Evolutionary conservation across 306 rosid species (phyloP).

Genomic region (Luffa acutangula): DNA sequence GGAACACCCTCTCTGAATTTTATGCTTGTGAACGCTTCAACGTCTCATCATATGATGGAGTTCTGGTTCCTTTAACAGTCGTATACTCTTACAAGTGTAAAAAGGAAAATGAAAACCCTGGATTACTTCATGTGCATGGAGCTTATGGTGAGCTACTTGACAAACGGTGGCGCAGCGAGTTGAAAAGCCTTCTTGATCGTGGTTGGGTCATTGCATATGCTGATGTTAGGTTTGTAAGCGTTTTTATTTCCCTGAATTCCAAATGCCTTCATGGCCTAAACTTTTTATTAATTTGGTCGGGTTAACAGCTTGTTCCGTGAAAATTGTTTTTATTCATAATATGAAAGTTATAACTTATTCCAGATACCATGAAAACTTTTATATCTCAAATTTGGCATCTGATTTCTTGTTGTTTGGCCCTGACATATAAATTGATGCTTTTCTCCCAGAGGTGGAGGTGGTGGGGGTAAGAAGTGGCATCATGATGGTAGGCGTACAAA

Average conservation of each 20-base stretch:
- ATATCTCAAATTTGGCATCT: background rate
- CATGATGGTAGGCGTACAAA: slow-evolving; percentile 56
- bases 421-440: slow-evolving; percentile 11
- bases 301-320: background rate
- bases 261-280: background rate
- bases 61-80: slow-evolving; percentile 64
- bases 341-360: background rate
- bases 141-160: slow-evolving; percentile 86
- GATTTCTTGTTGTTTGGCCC: background rate
- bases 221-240: slow-evolving; percentile 65
- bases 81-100: slow-evolving; percentile 49
- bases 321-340: background rate
- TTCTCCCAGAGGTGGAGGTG: slow-evolving; percentile 85
- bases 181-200: slow-evolving; percentile 91
- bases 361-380: background rate
- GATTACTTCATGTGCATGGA: slow-evolving; percentile 84
- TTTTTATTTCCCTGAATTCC: slow-evolving; percentile 8
- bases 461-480: slow-evolving; percentile 84
- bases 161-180: slow-evolving; percentile 75
- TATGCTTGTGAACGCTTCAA: slow-evolving; percentile 66
- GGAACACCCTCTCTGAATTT: slow-evolving; percentile 83
- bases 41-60: slow-evolving; percentile 66
- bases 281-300: background rate
- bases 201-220: slow-evolving; percentile 93
- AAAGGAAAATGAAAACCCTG: slow-evolving; percentile 52